Conservation (phyloP, 306 rosid species). For the Sindora glabra region DNA sequence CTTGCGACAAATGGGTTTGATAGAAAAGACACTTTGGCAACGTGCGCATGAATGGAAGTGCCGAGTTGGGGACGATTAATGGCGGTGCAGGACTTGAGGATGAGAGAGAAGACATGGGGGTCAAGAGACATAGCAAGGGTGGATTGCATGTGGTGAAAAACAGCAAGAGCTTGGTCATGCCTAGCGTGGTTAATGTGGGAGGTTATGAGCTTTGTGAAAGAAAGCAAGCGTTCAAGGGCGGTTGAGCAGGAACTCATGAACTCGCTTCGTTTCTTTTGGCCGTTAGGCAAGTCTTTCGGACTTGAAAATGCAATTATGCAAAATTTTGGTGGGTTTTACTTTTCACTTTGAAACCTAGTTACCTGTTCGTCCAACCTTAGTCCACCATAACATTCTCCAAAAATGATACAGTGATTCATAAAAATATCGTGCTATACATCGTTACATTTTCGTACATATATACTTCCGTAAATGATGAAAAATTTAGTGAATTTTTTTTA, state of each 20-base stretch:
- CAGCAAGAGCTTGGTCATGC: constrained; percentile 45
- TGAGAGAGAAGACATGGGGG: constrained; percentile 72
- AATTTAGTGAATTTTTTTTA: no score
- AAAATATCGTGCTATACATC: no score
- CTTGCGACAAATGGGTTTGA: constrained; percentile 43
- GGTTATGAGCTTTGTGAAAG: constrained; percentile 44
- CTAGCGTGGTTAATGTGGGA: constrained; percentile 39
- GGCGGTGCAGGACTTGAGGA: constrained; percentile 70
- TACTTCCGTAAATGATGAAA: no score
- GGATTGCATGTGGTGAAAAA: constrained; percentile 61
- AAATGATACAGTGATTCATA: no score
- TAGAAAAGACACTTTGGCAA: constrained; percentile 39
- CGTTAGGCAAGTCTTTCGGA: no score
- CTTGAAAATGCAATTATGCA: no score
- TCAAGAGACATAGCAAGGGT: constrained; percentile 42
- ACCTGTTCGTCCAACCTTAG: no score
- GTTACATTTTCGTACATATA: no score
- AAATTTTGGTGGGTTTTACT: no score
- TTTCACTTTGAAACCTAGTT: no score
- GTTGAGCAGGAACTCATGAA: constrained; percentile 37
- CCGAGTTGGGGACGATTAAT: constrained; percentile 42
- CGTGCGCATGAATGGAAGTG: constrained; percentile 57
- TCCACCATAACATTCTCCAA: no score
- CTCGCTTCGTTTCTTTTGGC: no score
- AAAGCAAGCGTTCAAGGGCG: constrained; percentile 28